Conservation (phyloP, 1,284 basidiomycete genomes). For the Xerocomus nothofagi region DNA sequence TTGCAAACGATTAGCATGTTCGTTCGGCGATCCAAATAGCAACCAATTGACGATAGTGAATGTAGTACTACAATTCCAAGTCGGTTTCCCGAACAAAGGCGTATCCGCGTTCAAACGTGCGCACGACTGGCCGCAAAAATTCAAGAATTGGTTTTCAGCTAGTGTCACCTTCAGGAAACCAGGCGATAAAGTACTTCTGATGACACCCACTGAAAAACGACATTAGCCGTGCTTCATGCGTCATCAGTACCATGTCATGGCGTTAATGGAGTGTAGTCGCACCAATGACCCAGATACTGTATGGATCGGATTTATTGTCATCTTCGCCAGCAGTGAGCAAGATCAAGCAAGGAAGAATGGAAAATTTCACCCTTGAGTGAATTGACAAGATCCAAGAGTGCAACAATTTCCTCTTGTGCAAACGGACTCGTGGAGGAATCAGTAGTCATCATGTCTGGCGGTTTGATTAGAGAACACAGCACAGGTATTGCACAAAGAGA, state of each 20-base stretch:
- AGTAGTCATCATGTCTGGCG: conserved; percentile 21
- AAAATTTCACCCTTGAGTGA: conserved; percentile 16
- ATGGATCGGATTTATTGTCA: conserved; percentile 1
- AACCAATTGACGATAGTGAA: conserved; percentile 12
- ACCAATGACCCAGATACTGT: conserved; percentile 25
- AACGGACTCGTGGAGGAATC: conserved; percentile 24
- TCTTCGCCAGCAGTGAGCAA: conserved; percentile 9
- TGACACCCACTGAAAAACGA: conserved; percentile 14
- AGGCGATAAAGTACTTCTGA: not conserved
- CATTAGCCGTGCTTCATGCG: conserved; percentile 19
- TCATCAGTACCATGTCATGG: not conserved
- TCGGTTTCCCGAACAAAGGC: conserved; percentile 5
- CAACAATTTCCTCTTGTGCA: conserved; percentile 11
- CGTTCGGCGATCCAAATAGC: conserved; percentile 16
- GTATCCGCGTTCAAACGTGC: conserved; percentile 18
- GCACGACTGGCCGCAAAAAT: conserved; percentile 13
- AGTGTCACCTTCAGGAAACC: not conserved
- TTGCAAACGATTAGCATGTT: conserved; percentile 15
- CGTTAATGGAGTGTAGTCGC: not conserved
- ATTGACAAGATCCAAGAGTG: conserved; percentile 20
- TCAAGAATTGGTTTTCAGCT: conserved; percentile 22
- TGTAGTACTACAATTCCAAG: conserved; percentile 5
- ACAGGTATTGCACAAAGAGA: not conserved
- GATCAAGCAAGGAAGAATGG: not conserved
- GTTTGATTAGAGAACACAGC: not conserved